These are phyloP conservation scores for Hippophae rhamnoides DNA, from an alignment of 306 rosid species.

Conservation along the genomic window DNA sequence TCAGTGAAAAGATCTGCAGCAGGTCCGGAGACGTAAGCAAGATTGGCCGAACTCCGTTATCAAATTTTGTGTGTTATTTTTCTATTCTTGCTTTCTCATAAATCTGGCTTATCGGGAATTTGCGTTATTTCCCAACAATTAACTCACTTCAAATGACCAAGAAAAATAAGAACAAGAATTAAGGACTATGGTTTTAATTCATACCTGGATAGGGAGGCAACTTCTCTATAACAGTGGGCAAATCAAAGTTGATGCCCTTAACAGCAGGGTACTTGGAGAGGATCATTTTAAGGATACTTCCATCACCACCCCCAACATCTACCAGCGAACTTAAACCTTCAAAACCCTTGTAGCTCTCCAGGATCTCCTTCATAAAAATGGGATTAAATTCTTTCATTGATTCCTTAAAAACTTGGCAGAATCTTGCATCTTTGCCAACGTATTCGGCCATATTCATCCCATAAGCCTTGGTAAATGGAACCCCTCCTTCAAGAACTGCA, in stretches of 20 bases:
- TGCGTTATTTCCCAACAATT: too few species aligned
- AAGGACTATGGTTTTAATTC: neutral
- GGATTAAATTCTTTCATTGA: constrained; percentile 18
- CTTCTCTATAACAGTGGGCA: constrained; percentile 10
- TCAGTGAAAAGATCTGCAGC: too few species aligned
- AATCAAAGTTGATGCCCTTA: constrained; percentile 25
- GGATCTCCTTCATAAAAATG: constrained; percentile 5
- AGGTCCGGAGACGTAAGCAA: too few species aligned
- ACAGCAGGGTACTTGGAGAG: constrained; percentile 20
- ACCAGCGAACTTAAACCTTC: constrained; percentile 16
- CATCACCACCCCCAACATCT: constrained; percentile 22
- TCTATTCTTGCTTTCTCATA: too few species aligned
- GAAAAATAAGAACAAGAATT: too few species aligned
- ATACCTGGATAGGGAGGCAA: constrained; percentile 17
- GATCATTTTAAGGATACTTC: constrained; percentile 18
- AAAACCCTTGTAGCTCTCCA: constrained; percentile 13
- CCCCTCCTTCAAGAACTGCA: constrained; percentile 20
- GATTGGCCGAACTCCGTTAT: too few species aligned
- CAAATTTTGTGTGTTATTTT: too few species aligned
- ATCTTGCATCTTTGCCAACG: constrained; percentile 11
- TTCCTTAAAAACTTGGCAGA: constrained; percentile 6
- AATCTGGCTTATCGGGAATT: too few species aligned
- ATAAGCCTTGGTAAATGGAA: constrained; percentile 14
- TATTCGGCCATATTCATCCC: constrained; percentile 13
- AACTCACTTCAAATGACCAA: too few species aligned